Percentiles rank a stretch among this genome's conserved stretches.
phyloP scores from a whole-genome alignment of 768 basidiomycete genomes.

The Coprinellus micaceus region DNA sequence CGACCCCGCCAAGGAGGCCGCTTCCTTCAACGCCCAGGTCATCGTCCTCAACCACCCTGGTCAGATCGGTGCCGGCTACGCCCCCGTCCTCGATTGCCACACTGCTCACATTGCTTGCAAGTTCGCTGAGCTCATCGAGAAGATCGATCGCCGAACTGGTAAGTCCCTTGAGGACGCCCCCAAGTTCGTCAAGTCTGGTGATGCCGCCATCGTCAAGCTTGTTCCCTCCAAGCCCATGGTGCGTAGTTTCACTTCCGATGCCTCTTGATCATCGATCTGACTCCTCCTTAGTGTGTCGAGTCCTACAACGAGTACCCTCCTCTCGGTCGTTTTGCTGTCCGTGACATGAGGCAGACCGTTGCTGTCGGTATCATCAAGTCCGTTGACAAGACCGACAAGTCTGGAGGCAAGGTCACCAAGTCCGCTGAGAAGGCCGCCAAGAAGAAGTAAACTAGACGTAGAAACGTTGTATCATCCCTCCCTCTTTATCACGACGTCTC shows the following conservation, averaged over 20 bases:
- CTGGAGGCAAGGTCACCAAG: conserved; percentile 91
- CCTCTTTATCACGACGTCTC: conserved; percentile 47
- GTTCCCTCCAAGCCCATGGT: conserved; percentile 93
- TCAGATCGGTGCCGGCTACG: conserved; percentile 99
- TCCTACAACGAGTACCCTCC: conserved; percentile 97
- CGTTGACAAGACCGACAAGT: conserved; percentile 92
- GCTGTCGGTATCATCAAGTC: conserved; percentile 98
- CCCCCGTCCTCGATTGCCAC: conserved; percentile 99
- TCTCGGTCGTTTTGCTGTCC: conserved; percentile 98
- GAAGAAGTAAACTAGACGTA: conserved; percentile 91
- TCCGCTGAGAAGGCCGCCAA: conserved; percentile 93
- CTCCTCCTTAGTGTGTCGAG: conserved; percentile 41
- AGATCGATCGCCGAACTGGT: conserved; percentile 98
- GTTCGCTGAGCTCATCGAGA: conserved; percentile 97
- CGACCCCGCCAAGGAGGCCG: conserved; percentile 98
- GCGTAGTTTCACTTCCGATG: conserved; percentile 15
- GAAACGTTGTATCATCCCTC: conserved; percentile 54
- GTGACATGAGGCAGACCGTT: conserved; percentile 99
- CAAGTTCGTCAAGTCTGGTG: conserved; percentile 99
- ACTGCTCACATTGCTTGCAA: conserved; percentile 99
- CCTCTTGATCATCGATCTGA: background rate
- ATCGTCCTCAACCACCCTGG: conserved; percentile 99
- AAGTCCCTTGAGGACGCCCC: conserved; percentile 84
- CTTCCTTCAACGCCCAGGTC: conserved; percentile 99
- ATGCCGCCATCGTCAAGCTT: conserved; percentile 98